Evolutionary conservation across 169 alveolate species (phyloP).

Genomic region (Cryptosporidium bovis): DNA sequence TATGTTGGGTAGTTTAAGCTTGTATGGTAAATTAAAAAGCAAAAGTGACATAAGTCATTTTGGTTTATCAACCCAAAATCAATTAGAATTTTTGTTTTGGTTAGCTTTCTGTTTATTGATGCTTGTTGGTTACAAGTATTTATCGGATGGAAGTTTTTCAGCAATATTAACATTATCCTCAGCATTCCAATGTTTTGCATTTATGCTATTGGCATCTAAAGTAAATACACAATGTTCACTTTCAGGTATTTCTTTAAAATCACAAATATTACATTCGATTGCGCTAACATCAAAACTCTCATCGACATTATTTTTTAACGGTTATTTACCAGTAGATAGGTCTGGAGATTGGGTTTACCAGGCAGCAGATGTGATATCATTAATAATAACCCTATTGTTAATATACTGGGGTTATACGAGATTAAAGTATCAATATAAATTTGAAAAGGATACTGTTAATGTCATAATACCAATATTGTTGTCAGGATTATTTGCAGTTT

Average conservation of each 20-base stretch:
- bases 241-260: slow-evolving; percentile 61
- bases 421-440: slow-evolving; percentile 76
- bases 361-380: slow-evolving; percentile 77
- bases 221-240: slow-evolving; percentile 72
- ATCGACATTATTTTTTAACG: slow-evolving; percentile 78
- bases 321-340: slow-evolving; percentile 82
- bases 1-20: slow-evolving; percentile 7
- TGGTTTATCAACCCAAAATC: slow-evolving; percentile 12
- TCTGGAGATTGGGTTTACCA: slow-evolving; percentile 83
- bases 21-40: slow-evolving; percentile 17
- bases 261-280: slow-evolving; percentile 69
- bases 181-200: slow-evolving; percentile 74
- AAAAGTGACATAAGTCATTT: slow-evolving; percentile 8
- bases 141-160: slow-evolving; percentile 72
- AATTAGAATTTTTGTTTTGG: slow-evolving; percentile 64
- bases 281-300: slow-evolving; percentile 78
- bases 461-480: slow-evolving; percentile 76
- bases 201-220: slow-evolving; percentile 54
- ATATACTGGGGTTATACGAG: slow-evolving; percentile 70
- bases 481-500: slow-evolving; percentile 74
- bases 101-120: slow-evolving; percentile 50
- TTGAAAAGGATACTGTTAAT: slow-evolving; percentile 74
- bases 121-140: slow-evolving; percentile 67
- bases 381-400: slow-evolving; percentile 64
- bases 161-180: slow-evolving; percentile 71